phyloP scores from a whole-genome alignment of 2,329 filamentous ascomycete genomes.

The Ophiocordyceps polyrhachis-furcata region DNA sequence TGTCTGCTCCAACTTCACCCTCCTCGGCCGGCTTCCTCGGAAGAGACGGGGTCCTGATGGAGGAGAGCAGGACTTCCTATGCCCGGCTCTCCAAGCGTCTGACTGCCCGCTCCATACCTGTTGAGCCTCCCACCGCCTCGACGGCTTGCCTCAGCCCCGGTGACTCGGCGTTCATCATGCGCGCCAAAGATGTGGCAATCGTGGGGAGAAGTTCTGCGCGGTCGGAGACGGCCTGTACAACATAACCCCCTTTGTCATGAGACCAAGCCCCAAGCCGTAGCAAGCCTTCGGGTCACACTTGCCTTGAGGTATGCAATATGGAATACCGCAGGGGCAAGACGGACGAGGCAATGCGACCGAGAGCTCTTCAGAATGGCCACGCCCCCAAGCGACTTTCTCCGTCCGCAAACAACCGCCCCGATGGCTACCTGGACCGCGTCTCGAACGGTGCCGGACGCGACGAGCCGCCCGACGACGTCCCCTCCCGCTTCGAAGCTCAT shows the following conservation, averaged over 20 bases:
- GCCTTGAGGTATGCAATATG: conserved; percentile 17
- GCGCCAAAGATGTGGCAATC: conserved; percentile 13
- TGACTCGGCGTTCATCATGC: conserved; percentile 17
- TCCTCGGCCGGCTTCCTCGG: not conserved
- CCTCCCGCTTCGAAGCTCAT: conserved; percentile 4
- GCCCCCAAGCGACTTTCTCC: conserved; percentile 6
- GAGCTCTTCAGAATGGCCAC: conserved; percentile 6
- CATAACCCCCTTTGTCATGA: not conserved
- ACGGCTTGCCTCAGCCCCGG: conserved; percentile 14
- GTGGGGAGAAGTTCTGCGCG: conserved; percentile 10
- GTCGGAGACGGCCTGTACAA: conserved; percentile 8
- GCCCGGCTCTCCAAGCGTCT: conserved; percentile 2
- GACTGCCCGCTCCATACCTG: not conserved
- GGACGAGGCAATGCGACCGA: conserved; percentile 7
- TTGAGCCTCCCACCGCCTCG: conserved; percentile 1
- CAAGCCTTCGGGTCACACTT: not conserved
- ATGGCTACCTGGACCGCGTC: conserved; percentile 7
- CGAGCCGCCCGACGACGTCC: not conserved
- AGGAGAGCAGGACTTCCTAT: conserved; percentile 10
- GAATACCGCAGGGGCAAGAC: conserved; percentile 17
- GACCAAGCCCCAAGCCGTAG: not conserved
- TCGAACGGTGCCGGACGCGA: not conserved
- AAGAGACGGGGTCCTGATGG: conserved; percentile 3
- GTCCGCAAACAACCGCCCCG: conserved; percentile 10
- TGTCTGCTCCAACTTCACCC: not conserved